Percentiles rank a stretch among this genome's conserved stretches.
Evolutionary conservation across 2,329 filamentous ascomycete species (phyloP).

Genomic region (Calycina marina): DNA sequence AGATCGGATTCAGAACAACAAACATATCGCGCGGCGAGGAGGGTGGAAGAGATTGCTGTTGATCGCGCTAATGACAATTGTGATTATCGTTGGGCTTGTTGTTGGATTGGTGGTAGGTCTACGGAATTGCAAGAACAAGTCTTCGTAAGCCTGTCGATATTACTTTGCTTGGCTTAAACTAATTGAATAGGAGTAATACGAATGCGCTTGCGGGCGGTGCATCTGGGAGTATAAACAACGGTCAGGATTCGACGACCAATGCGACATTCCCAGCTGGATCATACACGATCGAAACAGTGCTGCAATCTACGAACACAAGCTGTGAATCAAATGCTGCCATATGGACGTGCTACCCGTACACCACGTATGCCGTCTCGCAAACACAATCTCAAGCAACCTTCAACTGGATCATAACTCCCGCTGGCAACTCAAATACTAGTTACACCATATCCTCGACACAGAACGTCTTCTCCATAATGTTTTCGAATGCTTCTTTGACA

Average conservation of each 20-base stretch:
- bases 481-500: constrained; percentile 35
- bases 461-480: constrained; percentile 41
- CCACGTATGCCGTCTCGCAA: constrained; percentile 29
- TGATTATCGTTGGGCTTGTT: constrained; percentile 18
- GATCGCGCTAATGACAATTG: constrained; percentile 11
- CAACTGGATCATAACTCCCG: constrained; percentile 41
- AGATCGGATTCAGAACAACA: constrained; percentile 11
- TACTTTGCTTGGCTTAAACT: background rate
- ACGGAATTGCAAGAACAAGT: constrained; percentile 11
- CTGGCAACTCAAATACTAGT: constrained; percentile 23
- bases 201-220: constrained; percentile 5
- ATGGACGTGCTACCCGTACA: constrained; percentile 48
- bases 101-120: constrained; percentile 22
- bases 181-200: constrained; percentile 3
- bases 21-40: constrained; percentile 19
- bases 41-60: constrained; percentile 21
- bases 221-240: constrained; percentile 6
- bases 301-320: constrained; percentile 34
- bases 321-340: constrained; percentile 44
- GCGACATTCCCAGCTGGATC: constrained; percentile 42
- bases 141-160: constrained; percentile 5
- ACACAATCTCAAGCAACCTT: constrained; percentile 35
- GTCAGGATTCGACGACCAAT: constrained; percentile 8
- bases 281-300: constrained; percentile 44
- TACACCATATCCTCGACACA: constrained; percentile 40